These are phyloP conservation scores for Aegilops bicornis DNA, from an alignment of 176 grass and related monocot genomes.

Conservation along the genomic window DNA sequence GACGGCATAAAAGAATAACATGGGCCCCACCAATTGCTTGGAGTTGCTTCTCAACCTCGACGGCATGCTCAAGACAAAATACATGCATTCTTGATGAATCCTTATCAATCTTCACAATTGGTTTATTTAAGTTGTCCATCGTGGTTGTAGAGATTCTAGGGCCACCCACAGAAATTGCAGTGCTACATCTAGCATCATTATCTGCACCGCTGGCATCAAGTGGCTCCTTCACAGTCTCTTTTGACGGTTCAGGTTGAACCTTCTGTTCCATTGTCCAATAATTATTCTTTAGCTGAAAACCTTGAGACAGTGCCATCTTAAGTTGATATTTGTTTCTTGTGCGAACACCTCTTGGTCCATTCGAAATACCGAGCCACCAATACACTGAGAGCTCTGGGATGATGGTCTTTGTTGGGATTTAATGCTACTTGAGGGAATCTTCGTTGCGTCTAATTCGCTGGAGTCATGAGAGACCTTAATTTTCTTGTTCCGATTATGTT, in stretches of 20 bases:
- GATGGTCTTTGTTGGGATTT: slow-evolving; percentile 30
- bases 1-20: slow-evolving; percentile 83
- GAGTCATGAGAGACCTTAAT: slow-evolving; percentile 2
- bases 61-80: slow-evolving; percentile 96
- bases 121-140: slow-evolving; percentile 28
- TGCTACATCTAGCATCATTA: slow-evolving; percentile 31
- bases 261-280: slow-evolving; percentile 40
- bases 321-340: slow-evolving; percentile 53
- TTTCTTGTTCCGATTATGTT: slow-evolving; percentile 47
- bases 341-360: slow-evolving; percentile 39
- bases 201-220: slow-evolving; percentile 18
- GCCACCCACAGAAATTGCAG: slow-evolving; percentile 18
- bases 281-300: slow-evolving; percentile 44
- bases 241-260: slow-evolving; percentile 40
- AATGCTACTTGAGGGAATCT: slow-evolving; percentile 23
- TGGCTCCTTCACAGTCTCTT: slow-evolving; percentile 20
- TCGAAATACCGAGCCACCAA: slow-evolving; percentile 31
- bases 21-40: slow-evolving; percentile 63
- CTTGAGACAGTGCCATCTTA: slow-evolving; percentile 54
- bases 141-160: slow-evolving; percentile 20
- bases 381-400: slow-evolving; percentile 35
- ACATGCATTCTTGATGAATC: slow-evolving; percentile 97
- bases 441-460: slow-evolving; percentile 14
- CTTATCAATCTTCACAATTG: slow-evolving; percentile 57
- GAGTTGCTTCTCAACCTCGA: slow-evolving; percentile 84